These are phyloP conservation scores for Microcyclosporella mali DNA, from an alignment of 2,329 filamentous ascomycete genomes.

Conservation along the genomic window DNA sequence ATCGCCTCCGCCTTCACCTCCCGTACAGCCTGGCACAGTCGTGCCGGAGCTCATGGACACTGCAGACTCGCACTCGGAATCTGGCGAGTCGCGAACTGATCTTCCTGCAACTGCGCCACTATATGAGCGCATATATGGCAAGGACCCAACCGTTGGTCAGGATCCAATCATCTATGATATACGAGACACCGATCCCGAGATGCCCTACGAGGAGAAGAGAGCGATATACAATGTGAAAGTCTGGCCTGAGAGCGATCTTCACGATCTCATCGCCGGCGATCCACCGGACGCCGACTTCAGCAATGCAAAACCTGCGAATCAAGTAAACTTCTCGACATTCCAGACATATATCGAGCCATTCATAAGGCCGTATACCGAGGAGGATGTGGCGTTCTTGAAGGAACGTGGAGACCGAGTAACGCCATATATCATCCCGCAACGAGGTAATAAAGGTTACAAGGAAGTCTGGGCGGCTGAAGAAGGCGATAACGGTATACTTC, in stretches of 20 bases:
- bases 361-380: constrained; percentile 82
- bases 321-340: constrained; percentile 91
- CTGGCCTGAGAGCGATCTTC: constrained; percentile 74
- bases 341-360: constrained; percentile 88
- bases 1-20: constrained; percentile 28
- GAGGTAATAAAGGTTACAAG: constrained; percentile 77
- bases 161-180: constrained; percentile 96
- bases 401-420: constrained; percentile 75
- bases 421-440: constrained; percentile 79
- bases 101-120: constrained; percentile 60
- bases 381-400: constrained; percentile 86
- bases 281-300: constrained; percentile 95
- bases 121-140: constrained; percentile 75
- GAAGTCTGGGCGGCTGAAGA: constrained; percentile 96
- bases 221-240: constrained; percentile 80
- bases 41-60: constrained; percentile 47
- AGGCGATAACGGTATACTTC: constrained; percentile 67
- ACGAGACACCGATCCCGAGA: constrained; percentile 62
- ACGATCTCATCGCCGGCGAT: constrained; percentile 78
- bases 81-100: constrained; percentile 48
- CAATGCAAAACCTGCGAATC: constrained; percentile 84
- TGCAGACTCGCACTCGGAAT: constrained; percentile 57
- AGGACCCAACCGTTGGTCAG: constrained; percentile 81
- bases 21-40: constrained; percentile 26
- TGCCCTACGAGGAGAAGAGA: constrained; percentile 79